Evolutionary conservation across 202 grass and related monocot genomes (phyloP), one percentile per base, ranked within the genome.

Genomic region (Brachypodium distachyon): DNA sequence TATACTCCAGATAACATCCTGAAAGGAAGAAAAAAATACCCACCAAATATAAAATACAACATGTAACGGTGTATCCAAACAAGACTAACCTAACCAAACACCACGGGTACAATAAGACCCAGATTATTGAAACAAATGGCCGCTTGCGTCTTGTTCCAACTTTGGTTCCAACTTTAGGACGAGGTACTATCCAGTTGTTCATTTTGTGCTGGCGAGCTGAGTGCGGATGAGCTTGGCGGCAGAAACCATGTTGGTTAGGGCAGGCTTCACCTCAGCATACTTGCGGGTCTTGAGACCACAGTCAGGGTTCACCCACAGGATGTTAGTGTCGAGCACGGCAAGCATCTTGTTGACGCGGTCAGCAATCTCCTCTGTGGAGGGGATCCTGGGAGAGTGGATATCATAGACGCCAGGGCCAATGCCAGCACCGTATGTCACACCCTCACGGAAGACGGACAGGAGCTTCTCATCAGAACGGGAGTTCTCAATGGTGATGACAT

Each of bases 201-300:
- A 86, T 64, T 97, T 92, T 9, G 94, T 67, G 19, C 83, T 88
- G 39, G 91, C 86, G 3, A 97, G 89, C 87, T 94, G 86, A 63
- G 78, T 90, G 33, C 95, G 86, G 81, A 94, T 86, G 60, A 92
- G 76, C 78, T 97, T 97, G 70, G 91, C 78, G 3, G 95, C 91
- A 0, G 80, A 42, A 6, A 97, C 91, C 95, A 97, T 72, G 85
- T 92, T 92, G 65, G 82, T 90, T 9, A 97, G 87, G 6, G 95
- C 91, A 10, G 91, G 88, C 64, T 94, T 94, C 63, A 97, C 91
- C 82, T 97, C 95, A 3, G 86, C 59, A 70, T 97, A 94, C 55
- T 97, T 97, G 46, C 95, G 91, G 49, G 94, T 97, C 88, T 97
- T 97, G 72, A 97, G 87, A 42, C 94, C 94, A 43, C 91, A 94